Evolutionary conservation across 768 basidiomycete genomes (phyloP).

Genomic region (Termitomyces titanicus): DNA sequence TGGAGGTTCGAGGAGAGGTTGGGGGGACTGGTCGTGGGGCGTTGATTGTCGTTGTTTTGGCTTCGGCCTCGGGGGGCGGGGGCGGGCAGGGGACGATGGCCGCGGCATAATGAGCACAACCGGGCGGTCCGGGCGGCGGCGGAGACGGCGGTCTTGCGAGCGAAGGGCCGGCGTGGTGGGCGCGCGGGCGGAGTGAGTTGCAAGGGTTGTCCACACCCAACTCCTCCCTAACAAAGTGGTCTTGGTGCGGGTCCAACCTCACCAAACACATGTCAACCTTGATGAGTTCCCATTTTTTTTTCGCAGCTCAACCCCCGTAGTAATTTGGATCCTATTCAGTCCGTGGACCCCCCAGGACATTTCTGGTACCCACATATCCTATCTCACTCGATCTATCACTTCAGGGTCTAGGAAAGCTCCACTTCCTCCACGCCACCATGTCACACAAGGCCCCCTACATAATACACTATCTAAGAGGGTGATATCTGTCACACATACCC

Average conservation of each 20-base stretch:
- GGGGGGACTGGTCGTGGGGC: no score
- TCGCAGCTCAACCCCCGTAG: background rate
- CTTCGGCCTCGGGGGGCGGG: conserved; percentile 2
- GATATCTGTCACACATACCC: no score
- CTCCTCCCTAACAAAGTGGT: background rate
- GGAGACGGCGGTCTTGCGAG: conserved; percentile 9
- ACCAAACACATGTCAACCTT: conserved; percentile 10
- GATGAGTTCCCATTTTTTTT: background rate
- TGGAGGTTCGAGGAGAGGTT: background rate
- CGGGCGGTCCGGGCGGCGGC: conserved; percentile 9
- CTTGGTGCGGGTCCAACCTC: background rate
- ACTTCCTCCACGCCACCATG: no score
- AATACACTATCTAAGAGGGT: no score
- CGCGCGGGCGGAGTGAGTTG: background rate
- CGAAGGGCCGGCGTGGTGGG: conserved; percentile 10
- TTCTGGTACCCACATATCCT: no score
- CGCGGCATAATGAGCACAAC: background rate
- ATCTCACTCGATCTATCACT: no score
- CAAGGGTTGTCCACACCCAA: background rate
- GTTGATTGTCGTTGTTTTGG: background rate
- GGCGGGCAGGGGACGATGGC: background rate
- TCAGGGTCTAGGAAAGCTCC: no score
- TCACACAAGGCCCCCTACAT: no score
- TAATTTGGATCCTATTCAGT: no score
- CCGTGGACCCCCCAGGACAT: no score